phyloP scores from a whole-genome alignment of 768 basidiomycete genomes.

The Mycena alexandri region DNA sequence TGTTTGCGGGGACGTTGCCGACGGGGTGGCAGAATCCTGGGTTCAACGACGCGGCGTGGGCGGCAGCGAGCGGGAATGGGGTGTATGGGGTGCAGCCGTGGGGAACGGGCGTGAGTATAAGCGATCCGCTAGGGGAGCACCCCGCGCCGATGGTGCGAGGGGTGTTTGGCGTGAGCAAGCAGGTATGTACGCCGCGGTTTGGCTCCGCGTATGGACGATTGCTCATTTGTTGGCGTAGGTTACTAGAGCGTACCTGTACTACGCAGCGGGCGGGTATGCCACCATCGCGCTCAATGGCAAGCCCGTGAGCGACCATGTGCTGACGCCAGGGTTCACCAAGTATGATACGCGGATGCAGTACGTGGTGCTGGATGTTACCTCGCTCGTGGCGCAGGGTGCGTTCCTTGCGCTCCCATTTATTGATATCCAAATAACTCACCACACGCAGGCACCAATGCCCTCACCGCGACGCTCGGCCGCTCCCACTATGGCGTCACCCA shows the following conservation, averaged over 20 bases:
- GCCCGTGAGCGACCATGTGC: slow-evolving; percentile 44
- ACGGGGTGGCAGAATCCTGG: slow-evolving; percentile 36
- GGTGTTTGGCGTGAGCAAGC: slow-evolving; percentile 37
- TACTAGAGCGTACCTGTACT: slow-evolving; percentile 45
- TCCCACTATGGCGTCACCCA: slow-evolving; percentile 48
- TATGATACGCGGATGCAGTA: slow-evolving; percentile 46
- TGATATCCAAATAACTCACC: not conserved
- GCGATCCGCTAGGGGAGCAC: slow-evolving; percentile 44
- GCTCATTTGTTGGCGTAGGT: slow-evolving; percentile 28
- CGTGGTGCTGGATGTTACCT: slow-evolving; percentile 42
- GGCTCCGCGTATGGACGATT: no score
- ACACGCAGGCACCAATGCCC: slow-evolving; percentile 37
- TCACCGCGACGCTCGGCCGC: slow-evolving; percentile 45
- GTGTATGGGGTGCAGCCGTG: slow-evolving; percentile 43
- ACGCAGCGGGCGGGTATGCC: slow-evolving; percentile 47
- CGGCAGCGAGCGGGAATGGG: slow-evolving; percentile 37
- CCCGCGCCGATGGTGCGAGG: slow-evolving; percentile 46
- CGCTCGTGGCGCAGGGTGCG: slow-evolving; percentile 15
- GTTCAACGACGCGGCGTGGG: slow-evolving; percentile 42
- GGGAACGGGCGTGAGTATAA: slow-evolving; percentile 39
- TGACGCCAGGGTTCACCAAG: slow-evolving; percentile 48
- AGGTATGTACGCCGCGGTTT: not conserved
- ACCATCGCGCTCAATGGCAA: slow-evolving; percentile 45
- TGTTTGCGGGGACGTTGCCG: slow-evolving; percentile 22
- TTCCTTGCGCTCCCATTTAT: no score